Conservation (phyloP, 257 asterid genomes). For the Solanum acaule region DNA sequence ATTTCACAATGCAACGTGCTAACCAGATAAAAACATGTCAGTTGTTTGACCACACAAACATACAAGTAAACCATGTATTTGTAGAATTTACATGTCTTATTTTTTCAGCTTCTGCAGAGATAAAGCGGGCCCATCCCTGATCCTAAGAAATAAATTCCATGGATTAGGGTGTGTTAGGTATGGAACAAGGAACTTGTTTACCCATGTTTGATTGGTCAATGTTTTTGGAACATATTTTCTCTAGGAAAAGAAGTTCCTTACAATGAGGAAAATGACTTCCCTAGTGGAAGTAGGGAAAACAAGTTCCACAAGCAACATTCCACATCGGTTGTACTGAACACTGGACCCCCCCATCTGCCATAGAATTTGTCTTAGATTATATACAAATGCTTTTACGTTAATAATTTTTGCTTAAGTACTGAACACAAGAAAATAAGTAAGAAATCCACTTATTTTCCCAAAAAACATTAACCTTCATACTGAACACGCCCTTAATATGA, state of each 20-base stretch:
- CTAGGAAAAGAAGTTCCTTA: not conserved
- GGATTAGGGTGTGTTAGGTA: not conserved
- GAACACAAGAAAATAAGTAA: not conserved
- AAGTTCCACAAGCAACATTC: not conserved
- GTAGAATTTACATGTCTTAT: not conserved
- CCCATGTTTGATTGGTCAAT: not conserved
- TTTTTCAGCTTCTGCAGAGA: not conserved
- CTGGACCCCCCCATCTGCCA: not conserved
- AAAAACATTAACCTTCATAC: not conserved
- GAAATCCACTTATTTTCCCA: not conserved
- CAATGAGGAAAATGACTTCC: not conserved
- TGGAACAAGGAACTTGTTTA: not conserved
- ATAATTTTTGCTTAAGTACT: not conserved
- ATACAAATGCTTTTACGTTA: not conserved
- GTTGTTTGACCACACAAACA: not conserved
- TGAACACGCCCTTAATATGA: not conserved
- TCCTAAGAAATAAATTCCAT: not conserved
- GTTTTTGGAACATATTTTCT: not conserved
- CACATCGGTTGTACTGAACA: not conserved
- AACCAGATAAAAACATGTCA: not conserved
- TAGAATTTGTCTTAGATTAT: not conserved
- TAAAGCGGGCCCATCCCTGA: not conserved
- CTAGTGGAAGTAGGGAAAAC: not conserved
- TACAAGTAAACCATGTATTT: not conserved
- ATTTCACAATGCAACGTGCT: not conserved